Base-by-base conservation (phyloP, 805 yeast species). In the Kuraishia cidri region DNA sequence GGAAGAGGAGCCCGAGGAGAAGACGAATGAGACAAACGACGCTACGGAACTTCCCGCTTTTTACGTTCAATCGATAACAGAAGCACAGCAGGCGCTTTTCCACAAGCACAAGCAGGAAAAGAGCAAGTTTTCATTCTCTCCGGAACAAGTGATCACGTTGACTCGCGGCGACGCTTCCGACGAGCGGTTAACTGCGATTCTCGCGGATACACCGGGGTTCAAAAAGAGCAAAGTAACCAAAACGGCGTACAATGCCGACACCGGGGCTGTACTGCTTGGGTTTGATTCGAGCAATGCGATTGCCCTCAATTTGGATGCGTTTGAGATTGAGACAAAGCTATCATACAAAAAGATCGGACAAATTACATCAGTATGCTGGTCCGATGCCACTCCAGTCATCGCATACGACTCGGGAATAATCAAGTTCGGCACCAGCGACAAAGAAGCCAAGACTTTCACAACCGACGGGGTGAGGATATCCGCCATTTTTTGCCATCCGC, bases 101-200 rank as follows among this genome's bases (percentile, higher is more conserved):
- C 31, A 34, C 14, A 24, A 30, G 5, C 56, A 51, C 34, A 44
- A 42, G 24, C 26, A 42, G 4, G 36, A 39, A 8, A 51, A 45
- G 25, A 17, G 18, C 26, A 43, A 46, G 24, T 37, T 40, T 20
- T 37, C 40, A 27, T 35, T 32, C 26, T 30, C 22, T 11, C 16
- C 38, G 13, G 34, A 33, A 4, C 27, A 30, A 6, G 19, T 7
- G n/a, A 17, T 36, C 6, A 17, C 24, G 13, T 25, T 40, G 14
- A 14, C 18, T 7, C 11, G 19, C 6, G 27, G 14, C 11, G 36
- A 21, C 3, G 22, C 30, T 9, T 8, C 26, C 19, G 10, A 19
- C 15, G 4, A 15, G 4, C 13, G 15, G 14, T 25, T 25, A 17
- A 25, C 13, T 9, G 27, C 13, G 10, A 14, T 25, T 17, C 14